A percentile compares a stretch with the other conserved stretches of the same genome.
These are phyloP conservation scores for Monosporascus sp. DNA, from an alignment of 2,329 filamentous ascomycete species.

Conservation along the genomic window DNA sequence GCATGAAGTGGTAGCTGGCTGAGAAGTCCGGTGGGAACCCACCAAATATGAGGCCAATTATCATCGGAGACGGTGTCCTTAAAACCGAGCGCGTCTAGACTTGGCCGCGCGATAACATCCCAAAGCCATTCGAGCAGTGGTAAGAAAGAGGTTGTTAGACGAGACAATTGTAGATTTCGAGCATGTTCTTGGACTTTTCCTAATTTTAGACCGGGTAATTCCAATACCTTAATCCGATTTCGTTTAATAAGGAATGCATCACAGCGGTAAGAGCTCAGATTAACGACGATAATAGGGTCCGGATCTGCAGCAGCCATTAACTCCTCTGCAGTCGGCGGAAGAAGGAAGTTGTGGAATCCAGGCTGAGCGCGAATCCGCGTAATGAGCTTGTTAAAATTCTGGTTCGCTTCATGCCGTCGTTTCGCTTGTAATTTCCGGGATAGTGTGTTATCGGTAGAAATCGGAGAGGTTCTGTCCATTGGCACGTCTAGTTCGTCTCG, in stretches of 20 bases:
- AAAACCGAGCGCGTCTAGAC: too few relatives aligned
- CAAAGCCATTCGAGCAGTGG: too few relatives aligned
- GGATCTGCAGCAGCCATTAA: constrained; percentile 4
- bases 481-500: too few relatives aligned
- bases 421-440: constrained; percentile 2
- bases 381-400: constrained; percentile 2
- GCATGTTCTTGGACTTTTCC: too few relatives aligned
- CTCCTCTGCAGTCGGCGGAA: background rate
- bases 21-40: too few relatives aligned
- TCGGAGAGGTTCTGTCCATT: too few relatives aligned
- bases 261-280: constrained; percentile 4
- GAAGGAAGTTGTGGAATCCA: constrained; percentile 4
- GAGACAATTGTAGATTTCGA: too few relatives aligned
- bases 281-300: constrained; percentile 6
- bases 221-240: constrained; percentile 7
- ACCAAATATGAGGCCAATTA: too few relatives aligned
- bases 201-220: background rate
- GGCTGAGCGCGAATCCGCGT: constrained; percentile 2
- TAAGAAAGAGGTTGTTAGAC: too few relatives aligned
- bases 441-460: background rate
- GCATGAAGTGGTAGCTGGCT: too few relatives aligned
- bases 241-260: constrained; percentile 7
- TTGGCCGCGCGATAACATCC: too few relatives aligned
- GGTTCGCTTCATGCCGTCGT: constrained; percentile 3
- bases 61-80: too few relatives aligned